A percentile compares a stretch with the other conserved stretches of the same genome.
These are phyloP conservation scores for Vitis labrusca DNA, from an alignment of 164 flowering plant species.

Conservation along the genomic window DNA sequence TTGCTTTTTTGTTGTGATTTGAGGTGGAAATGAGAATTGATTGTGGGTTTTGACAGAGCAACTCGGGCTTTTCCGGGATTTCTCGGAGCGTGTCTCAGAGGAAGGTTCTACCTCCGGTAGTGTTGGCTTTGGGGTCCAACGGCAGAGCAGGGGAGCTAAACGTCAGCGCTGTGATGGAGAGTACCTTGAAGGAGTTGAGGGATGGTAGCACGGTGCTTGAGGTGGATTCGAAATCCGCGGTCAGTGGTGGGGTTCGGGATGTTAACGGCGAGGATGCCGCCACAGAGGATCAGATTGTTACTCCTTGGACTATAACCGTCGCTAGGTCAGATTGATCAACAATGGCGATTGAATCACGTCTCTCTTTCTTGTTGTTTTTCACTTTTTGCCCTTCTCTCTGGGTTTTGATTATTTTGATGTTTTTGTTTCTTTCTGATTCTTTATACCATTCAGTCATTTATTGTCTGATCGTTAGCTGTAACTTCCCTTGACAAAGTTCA, in stretches of 20 bases:
- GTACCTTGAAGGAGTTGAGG: conserved; percentile 25
- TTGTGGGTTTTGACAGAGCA: conserved; percentile 22
- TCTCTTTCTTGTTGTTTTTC: not conserved
- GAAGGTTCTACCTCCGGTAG: conserved; percentile 24
- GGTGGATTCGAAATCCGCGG: conserved; percentile 26
- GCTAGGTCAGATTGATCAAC: conserved; percentile 29
- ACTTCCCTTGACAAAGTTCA: too few species aligned
- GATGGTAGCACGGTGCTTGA: conserved; percentile 20
- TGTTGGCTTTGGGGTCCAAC: conserved; percentile 24
- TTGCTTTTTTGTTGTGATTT: not conserved
- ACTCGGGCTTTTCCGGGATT: conserved; percentile 21
- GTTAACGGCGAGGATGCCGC: conserved; percentile 38
- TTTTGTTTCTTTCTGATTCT: not conserved
- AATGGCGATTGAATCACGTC: not conserved
- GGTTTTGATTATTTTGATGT: conserved; percentile 1
- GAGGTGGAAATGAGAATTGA: not conserved
- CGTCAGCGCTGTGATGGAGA: conserved; percentile 33
- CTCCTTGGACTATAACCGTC: conserved; percentile 44
- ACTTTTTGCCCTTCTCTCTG: not conserved
- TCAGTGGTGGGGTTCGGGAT: conserved; percentile 31
- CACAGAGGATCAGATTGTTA: conserved; percentile 38
- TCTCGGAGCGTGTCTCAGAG: conserved; percentile 15
- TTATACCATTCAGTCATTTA: too few species aligned
- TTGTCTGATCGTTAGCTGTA: too few species aligned
- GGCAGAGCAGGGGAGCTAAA: conserved; percentile 23